These are phyloP conservation scores for Quaeritorhiza haematococci DNA, from an alignment of 371 early-diverging fungal genomes.

Conservation along the genomic window DNA sequence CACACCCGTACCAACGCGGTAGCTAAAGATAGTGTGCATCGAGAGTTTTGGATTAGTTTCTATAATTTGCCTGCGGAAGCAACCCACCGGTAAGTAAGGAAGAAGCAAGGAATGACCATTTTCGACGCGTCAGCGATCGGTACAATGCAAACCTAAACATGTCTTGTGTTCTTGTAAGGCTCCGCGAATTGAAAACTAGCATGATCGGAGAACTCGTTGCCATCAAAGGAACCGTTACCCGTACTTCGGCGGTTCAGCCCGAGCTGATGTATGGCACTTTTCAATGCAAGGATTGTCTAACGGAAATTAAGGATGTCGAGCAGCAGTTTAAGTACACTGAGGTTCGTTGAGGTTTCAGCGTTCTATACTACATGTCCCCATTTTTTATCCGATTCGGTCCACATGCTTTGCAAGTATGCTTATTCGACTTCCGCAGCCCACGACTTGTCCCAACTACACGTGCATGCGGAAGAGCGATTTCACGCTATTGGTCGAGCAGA, in stretches of 20 bases:
- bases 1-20: constrained; percentile 19
- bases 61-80: constrained; percentile 67
- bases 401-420: constrained; percentile 9
- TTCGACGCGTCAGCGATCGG: not conserved
- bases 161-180: constrained; percentile 11
- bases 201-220: constrained; percentile 83
- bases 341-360: constrained; percentile 32
- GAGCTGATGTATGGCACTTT: constrained; percentile 94
- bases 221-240: constrained; percentile 95
- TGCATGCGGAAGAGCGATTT: constrained; percentile 88
- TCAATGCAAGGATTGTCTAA: constrained; percentile 85
- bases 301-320: constrained; percentile 76
- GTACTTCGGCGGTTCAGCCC: constrained; percentile 97
- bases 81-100: constrained; percentile 36
- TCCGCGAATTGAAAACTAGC: constrained; percentile 86
- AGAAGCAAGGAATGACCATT: not conserved
- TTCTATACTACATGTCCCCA: constrained; percentile 1
- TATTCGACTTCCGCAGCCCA: constrained; percentile 55
- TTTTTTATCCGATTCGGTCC: not conserved
- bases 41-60: constrained; percentile 75
- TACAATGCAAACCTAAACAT: not conserved
- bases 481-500: constrained; percentile 78
- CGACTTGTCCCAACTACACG: constrained; percentile 80
- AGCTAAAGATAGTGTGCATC: constrained; percentile 24
- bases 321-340: constrained; percentile 98